Evolutionary conservation across 2,329 filamentous ascomycete species (phyloP).

Genomic region (Leptodontidium sp.): DNA sequence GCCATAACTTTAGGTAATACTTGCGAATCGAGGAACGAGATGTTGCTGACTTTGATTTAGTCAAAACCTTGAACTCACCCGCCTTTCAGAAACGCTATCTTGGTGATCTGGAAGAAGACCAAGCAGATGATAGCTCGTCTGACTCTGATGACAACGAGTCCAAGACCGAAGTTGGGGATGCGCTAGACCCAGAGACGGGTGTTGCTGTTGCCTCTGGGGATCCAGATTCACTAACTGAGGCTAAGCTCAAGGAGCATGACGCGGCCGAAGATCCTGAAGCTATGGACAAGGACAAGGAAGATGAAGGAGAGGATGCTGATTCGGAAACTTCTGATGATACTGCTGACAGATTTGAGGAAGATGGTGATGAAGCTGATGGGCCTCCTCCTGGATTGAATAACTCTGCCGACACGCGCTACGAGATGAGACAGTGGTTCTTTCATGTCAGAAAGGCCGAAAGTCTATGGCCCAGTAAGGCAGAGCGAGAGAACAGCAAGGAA

Average conservation of each 20-base stretch:
- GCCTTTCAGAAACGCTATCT: constrained; percentile 6
- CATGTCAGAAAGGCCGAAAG: constrained; percentile 6
- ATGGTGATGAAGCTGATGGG: not conserved
- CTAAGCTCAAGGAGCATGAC: constrained; percentile 9
- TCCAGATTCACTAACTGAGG: not conserved
- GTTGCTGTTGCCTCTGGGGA: not conserved
- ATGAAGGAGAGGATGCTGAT: not conserved
- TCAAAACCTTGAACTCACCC: not conserved
- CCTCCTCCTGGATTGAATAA: not conserved
- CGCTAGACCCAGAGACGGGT: not conserved
- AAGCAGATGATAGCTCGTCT: not conserved
- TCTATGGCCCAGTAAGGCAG: constrained; percentile 8
- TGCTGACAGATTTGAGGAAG: not conserved
- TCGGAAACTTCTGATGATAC: constrained; percentile 12
- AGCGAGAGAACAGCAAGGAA: constrained; percentile 10
- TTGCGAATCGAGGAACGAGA: not conserved
- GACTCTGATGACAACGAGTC: not conserved
- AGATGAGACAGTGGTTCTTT: constrained; percentile 3
- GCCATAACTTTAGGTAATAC: constrained; percentile 1
- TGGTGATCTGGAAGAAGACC: not conserved
- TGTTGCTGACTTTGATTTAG: not conserved
- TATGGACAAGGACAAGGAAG: not conserved
- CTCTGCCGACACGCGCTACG: not conserved
- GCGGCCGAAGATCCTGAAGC: not conserved
- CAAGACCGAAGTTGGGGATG: not conserved